These are phyloP conservation scores for Peronosclerospora sorghi DNA, from an alignment of 352 stramenopile genomes.

Conservation along the genomic window DNA sequence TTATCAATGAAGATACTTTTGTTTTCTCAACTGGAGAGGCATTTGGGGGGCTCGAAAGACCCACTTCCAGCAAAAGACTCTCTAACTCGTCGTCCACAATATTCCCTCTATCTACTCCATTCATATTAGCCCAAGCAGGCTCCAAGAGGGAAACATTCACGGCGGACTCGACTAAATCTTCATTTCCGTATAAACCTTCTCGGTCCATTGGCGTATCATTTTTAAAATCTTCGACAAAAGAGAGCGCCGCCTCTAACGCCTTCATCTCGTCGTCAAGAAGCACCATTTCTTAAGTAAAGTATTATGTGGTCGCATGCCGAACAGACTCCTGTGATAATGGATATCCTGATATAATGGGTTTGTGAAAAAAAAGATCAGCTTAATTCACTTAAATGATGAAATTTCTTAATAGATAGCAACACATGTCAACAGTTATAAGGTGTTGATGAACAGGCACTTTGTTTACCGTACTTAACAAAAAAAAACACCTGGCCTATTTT, in stretches of 20 bases:
- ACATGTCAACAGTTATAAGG: no score
- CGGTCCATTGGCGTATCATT: slow-evolving; percentile 4
- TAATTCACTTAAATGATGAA: no score
- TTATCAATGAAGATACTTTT: not conserved
- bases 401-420: no score
- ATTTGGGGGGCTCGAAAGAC: slow-evolving; percentile 7
- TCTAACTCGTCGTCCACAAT: slow-evolving; percentile 23
- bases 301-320: no score
- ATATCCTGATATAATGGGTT: no score
- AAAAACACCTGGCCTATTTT: no score
- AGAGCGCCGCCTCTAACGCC: slow-evolving; percentile 27
- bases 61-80: slow-evolving; percentile 18
- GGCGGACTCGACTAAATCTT: not conserved
- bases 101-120: slow-evolving; percentile 4
- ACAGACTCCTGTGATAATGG: no score
- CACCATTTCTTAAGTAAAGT: no score
- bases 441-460: no score
- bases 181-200: not conserved
- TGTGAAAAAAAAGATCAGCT: no score
- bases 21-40: slow-evolving; percentile 1
- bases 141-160: not conserved
- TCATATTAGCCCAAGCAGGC: slow-evolving; percentile 1
- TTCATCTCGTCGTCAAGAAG: slow-evolving; percentile 26
- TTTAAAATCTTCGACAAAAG: slow-evolving; percentile 21
- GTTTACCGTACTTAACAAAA: no score